phyloP scores from a whole-genome alignment of 257 asterid genomes.

The Solanum gracilifrons region DNA sequence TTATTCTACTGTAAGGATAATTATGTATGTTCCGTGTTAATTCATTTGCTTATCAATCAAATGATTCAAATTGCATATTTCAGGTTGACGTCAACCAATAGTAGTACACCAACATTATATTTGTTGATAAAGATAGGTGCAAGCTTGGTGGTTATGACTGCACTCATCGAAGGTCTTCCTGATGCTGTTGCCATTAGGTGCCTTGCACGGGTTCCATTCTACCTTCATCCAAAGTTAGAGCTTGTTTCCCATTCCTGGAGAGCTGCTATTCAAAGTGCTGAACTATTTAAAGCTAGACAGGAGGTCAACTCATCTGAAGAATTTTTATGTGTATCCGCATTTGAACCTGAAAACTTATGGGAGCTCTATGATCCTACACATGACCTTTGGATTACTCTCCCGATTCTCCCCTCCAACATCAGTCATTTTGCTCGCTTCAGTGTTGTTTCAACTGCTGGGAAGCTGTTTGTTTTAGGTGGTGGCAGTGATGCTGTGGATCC shows the following conservation, averaged over 20 bases:
- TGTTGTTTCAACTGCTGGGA: slow-evolving; percentile 72
- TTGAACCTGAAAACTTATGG: slow-evolving; percentile 93
- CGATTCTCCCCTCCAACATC: slow-evolving; percentile 68
- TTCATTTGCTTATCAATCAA: neutral
- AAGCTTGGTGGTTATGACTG: slow-evolving; percentile 45
- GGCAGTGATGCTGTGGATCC: slow-evolving; percentile 98
- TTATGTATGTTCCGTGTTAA: neutral
- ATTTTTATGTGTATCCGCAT: slow-evolving; percentile 75
- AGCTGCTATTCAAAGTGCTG: slow-evolving; percentile 57
- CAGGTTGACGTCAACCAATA: neutral
- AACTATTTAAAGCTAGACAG: slow-evolving; percentile 75
- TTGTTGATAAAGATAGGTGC: slow-evolving; percentile 7
- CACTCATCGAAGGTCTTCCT: slow-evolving; percentile 95
- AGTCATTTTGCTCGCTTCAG: slow-evolving; percentile 92
- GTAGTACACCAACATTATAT: neutral
- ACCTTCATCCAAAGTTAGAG: slow-evolving; percentile 64
- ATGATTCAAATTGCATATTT: slow-evolving; percentile 11
- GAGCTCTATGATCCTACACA: slow-evolving; percentile 80
- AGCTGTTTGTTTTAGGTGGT: slow-evolving; percentile 87
- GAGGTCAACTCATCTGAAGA: slow-evolving; percentile 77
- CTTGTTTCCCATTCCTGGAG: slow-evolving; percentile 89
- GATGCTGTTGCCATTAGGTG: slow-evolving; percentile 89
- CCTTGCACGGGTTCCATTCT: slow-evolving; percentile 92
- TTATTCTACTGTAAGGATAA: neutral
- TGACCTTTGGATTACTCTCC: slow-evolving; percentile 90